Evolutionary conservation across 1,139 yeast genomes (phyloP).

Genomic region (Lodderomyces parapsilosis): DNA sequence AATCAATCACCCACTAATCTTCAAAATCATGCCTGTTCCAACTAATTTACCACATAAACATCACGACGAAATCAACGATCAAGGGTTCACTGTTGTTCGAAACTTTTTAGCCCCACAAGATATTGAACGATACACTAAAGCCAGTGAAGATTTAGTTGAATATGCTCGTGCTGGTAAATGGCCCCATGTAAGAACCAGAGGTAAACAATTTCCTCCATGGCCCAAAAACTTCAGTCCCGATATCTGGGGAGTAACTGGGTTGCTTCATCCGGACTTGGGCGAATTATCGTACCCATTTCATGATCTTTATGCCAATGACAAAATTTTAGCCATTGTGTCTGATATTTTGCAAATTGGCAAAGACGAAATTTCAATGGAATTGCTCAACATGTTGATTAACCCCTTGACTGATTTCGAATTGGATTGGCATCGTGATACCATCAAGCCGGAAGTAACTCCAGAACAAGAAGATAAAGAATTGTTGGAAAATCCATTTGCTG

Average conservation of each 20-base stretch:
- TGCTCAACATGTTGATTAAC: conserved; percentile 56
- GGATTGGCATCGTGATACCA: conserved; percentile 59
- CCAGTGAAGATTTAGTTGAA: conserved; percentile 44
- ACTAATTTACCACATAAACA: conserved; percentile 13
- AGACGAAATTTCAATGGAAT: conserved; percentile 46
- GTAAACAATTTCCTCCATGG: conserved; percentile 63
- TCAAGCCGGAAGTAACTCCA: conserved; percentile 48
- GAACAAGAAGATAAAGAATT: conserved; percentile 47
- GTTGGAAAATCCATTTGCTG: conserved; percentile 45
- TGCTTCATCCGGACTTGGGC: conserved; percentile 50
- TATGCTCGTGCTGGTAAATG: conserved; percentile 51
- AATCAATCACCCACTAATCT: too few species aligned
- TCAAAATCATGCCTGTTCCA: conserved; percentile 16
- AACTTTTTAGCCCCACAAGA: conserved; percentile 43
- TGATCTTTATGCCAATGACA: conserved; percentile 43
- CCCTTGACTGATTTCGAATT: conserved; percentile 56
- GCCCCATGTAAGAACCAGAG: conserved; percentile 53
- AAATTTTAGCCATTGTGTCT: conserved; percentile 39
- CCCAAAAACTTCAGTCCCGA: conserved; percentile 54
- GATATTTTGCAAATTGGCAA: conserved; percentile 45
- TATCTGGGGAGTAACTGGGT: conserved; percentile 56
- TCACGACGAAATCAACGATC: conserved; percentile 38
- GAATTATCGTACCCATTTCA: conserved; percentile 42
- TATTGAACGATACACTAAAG: conserved; percentile 33
- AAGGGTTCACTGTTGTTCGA: conserved; percentile 47